Conservation (phyloP, 2,329 filamentous ascomycete genomes). For the Podosphaera fusca region DNA sequence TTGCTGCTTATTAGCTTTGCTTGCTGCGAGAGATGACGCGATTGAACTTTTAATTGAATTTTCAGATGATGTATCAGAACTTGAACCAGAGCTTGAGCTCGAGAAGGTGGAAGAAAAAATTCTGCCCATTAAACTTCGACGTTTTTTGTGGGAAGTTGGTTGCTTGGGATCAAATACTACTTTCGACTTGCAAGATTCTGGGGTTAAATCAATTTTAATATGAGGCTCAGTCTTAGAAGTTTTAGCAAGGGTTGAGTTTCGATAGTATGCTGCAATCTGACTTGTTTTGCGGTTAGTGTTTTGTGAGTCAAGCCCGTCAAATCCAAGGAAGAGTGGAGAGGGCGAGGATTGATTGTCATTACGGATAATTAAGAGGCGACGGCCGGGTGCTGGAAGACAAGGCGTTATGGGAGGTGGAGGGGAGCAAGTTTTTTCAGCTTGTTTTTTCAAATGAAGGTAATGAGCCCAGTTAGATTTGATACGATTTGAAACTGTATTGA, state of each 20-base stretch:
- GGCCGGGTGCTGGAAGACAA: conserved; percentile 44
- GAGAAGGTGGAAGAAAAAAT: conserved; percentile 27
- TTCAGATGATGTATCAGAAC: not conserved
- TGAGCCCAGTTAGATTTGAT: conserved; percentile 38
- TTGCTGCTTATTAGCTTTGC: not conserved
- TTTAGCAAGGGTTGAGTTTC: conserved; percentile 9
- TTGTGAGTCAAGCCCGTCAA: conserved; percentile 28
- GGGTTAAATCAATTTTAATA: not conserved
- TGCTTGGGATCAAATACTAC: not conserved
- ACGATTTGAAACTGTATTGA: conserved; percentile 30
- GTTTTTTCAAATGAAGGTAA: conserved; percentile 34
- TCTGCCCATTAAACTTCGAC: conserved; percentile 40
- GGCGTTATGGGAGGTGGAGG: conserved; percentile 36
- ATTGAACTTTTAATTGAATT: conserved; percentile 11
- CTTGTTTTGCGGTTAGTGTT: not conserved
- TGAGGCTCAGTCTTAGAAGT: not conserved
- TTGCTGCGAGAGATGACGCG: not conserved
- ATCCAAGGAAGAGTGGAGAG: conserved; percentile 29
- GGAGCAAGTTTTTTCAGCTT: conserved; percentile 25
- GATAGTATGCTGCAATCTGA: conserved; percentile 7
- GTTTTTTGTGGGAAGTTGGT: conserved; percentile 23
- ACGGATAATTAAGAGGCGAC: conserved; percentile 45
- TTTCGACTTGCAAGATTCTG: not conserved
- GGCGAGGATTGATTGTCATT: conserved; percentile 27
- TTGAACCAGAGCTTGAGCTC: conserved; percentile 2